Evolutionary conservation across 306 rosid genomes (phyloP), one percentile per base, ranked within the genome.

Genomic region (Gillenia trifoliata): DNA sequence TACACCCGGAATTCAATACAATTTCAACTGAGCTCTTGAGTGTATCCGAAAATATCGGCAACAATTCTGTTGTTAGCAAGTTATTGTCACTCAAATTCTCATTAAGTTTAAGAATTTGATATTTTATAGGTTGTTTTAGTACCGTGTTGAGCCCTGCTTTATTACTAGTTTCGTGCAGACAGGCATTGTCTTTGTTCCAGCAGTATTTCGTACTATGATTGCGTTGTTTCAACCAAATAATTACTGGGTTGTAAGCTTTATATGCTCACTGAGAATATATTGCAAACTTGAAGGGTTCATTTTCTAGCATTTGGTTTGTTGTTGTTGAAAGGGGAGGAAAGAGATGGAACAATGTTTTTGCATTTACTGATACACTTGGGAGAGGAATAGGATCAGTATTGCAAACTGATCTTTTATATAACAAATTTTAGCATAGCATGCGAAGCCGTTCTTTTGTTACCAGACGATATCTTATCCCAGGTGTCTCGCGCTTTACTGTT

Each of bases 361-460:
- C 80, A 68, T 38, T 59, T 59, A 4, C 92, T 93, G 73, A 89
- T 93, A 80, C 75, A 80, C 83, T 82, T 45, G 95, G 98, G 55
- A 93, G 91, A 70, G 98, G 95, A 82, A 11, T 2, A n/a, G n/a
- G n/a, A n/a, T n/a, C n/a, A n/a, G 22, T 10, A 22, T 55, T n/a
- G 0, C 6, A 55, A n/a, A 55, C 40, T 66, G 22, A 15, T 66
- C 54, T 3, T 4, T 17, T 28, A 68, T 4, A 0, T 68, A 68
- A n/a, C 50, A 23, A 43, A 6, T 16, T 69, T 52, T 28, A 29
- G 38, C 66, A 61, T 61, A 61, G 7, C 36, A 0, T 26, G 11
- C 8, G 5, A 13, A 61, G 22, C 36, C 38, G 7, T 57, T 1
- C n/a, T 61, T 26, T 29, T 61, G 17, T 16, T 28, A 28, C 11